Conservation (phyloP, 805 yeast species). For the Candida cerambycidarum region DNA sequence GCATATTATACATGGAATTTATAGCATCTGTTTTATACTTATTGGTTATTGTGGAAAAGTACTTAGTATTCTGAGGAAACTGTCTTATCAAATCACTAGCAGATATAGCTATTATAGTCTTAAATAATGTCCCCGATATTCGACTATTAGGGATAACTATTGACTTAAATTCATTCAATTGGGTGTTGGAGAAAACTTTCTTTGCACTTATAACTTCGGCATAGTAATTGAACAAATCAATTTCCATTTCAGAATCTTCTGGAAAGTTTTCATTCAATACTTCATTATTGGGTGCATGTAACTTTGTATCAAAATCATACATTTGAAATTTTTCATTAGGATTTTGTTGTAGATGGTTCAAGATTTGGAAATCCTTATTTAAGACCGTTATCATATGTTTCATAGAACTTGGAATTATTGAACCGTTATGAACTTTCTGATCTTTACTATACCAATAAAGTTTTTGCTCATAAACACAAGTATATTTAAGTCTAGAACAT, state of each 20-base stretch:
- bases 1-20: conserved; percentile 22
- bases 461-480: conserved; percentile 35
- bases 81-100: conserved; percentile 22
- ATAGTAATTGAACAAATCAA: conserved; percentile 21
- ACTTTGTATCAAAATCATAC: not conserved
- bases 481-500: conserved; percentile 45
- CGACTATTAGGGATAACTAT: conserved; percentile 25
- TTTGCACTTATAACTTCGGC: conserved; percentile 20
- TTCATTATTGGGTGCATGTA: conserved; percentile 1
- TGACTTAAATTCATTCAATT: conserved; percentile 23
- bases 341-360: conserved; percentile 15
- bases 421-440: conserved; percentile 11
- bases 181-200: conserved; percentile 20
- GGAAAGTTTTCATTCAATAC: not conserved
- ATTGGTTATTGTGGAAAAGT: conserved; percentile 11
- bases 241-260: conserved; percentile 6
- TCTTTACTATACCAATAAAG: conserved; percentile 19
- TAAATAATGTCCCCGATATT: conserved; percentile 20
- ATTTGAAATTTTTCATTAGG: conserved; percentile 11
- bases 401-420: not conserved
- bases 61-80: conserved; percentile 4
- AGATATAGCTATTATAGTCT: conserved; percentile 20
- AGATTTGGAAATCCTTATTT: conserved; percentile 3
- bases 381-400: not conserved
- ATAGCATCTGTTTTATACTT: conserved; percentile 29